Evolutionary conservation across 345 rosid genomes (phyloP), one percentile per base, ranked within the genome.

Genomic region (Streptanthus diversifolius): DNA sequence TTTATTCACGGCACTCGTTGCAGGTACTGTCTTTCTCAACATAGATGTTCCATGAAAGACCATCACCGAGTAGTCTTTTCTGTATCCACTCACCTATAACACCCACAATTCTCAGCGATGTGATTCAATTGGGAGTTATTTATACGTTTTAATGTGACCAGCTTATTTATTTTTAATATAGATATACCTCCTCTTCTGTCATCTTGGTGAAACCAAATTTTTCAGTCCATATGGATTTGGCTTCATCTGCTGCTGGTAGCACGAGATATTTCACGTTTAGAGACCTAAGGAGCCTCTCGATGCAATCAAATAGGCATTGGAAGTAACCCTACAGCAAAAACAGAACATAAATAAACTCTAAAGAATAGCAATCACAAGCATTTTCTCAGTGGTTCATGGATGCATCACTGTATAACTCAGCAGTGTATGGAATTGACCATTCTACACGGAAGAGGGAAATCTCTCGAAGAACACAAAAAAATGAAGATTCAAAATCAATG

Each of bases 211-310:
- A 95, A 10, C 96, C 90, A 47, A 95, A 95, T 76, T 87, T 90
- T 59, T 83, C 84, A 2, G 85, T 91, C 97, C 96, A 95, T 51
- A 95, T 88, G n/a, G 96, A 85, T 75, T 85, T 88, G 0, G 91
- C 97, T 84, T 88, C 95, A 55, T 83, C 91, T 15, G 97, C 96
- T 12, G 97, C 95, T 10, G 97, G 99, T 69, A 95, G 90, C 58
- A 90, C 86, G 0, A 91, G 80, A 47, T 81, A 79, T 81, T 85
- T 87, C 67, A 91, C 91, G 10, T 84, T 80, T 59, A 95, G 80
- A 67, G 79, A 85, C 59, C 87, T 76, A 0, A 95, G 85, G 48
- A 95, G 87, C 77, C 80, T 83, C 80, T 95, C 86, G 10, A 91
- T 63, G 79, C 99, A 90, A 18, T 77, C 72, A 77, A 91, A 95